These are phyloP conservation scores for Boletus reticulatus DNA, from an alignment of 768 basidiomycete species.

Conservation along the genomic window DNA sequence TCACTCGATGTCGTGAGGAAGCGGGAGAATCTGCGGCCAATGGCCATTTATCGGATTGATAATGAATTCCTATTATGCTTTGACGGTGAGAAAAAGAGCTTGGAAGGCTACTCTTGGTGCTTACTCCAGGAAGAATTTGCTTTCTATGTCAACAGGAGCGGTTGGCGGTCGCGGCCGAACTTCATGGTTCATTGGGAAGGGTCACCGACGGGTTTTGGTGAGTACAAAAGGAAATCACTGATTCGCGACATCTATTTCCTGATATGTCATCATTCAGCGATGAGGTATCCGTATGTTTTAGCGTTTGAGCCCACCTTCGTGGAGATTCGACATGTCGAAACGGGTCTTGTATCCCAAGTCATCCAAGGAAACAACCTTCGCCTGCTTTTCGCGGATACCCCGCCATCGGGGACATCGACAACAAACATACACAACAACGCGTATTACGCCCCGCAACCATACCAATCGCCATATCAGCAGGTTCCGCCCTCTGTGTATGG, in stretches of 20 bases:
- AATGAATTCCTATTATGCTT: slow-evolving; percentile 97
- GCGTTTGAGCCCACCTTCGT: slow-evolving; percentile 97
- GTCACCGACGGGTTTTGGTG: slow-evolving; percentile 89
- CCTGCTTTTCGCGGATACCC: slow-evolving; percentile 90
- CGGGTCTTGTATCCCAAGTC: slow-evolving; percentile 88
- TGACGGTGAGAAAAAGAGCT: slow-evolving; percentile 64
- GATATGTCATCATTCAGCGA: slow-evolving; percentile 48
- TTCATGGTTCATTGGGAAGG: slow-evolving; percentile 99
- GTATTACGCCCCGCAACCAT: slow-evolving; percentile 31
- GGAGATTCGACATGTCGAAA: slow-evolving; percentile 94
- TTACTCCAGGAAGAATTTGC: slow-evolving; percentile 76
- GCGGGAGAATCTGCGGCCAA: slow-evolving; percentile 83
- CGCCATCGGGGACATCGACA: slow-evolving; percentile 75
- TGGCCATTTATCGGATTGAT: slow-evolving; percentile 96
- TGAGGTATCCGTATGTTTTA: slow-evolving; percentile 94
- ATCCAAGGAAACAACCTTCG: slow-evolving; percentile 91
- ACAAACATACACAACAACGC: slow-evolving; percentile 38
- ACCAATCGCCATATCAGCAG: slow-evolving; percentile 32
- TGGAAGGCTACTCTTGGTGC: background rate
- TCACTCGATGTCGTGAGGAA: slow-evolving; percentile 92
- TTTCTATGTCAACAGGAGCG: slow-evolving; percentile 97
- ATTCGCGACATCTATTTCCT: slow-evolving; percentile 1
- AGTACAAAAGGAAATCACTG: slow-evolving; percentile 28
- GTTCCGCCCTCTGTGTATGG: slow-evolving; percentile 25
- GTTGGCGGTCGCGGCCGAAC: slow-evolving; percentile 83